Base-by-base conservation (phyloP, 768 basidiomycete genomes). In the Auriscalpium vulgare region DNA sequence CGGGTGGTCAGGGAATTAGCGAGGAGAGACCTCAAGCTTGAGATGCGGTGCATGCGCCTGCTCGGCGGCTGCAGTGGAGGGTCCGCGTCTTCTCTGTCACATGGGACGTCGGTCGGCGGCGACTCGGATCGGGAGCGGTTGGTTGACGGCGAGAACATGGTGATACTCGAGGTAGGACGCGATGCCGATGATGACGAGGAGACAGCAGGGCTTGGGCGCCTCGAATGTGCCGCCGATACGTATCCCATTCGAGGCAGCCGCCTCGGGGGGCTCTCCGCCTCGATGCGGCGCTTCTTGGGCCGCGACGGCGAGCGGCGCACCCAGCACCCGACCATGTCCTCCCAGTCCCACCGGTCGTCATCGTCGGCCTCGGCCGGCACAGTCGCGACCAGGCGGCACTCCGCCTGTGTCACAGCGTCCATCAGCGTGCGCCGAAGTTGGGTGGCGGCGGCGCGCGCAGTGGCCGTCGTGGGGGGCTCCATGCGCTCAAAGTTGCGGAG, bases 241-340 rank as follows among this genome's bases (percentile, higher is more conserved):
- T 51, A 10, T 17, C 36, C 35, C 9, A 10, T 19, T 17, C 35
- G 50, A 37, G 10, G 29, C 19, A 11, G 48, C 50, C 50, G 47
- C 21, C 35, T 23, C 34, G 14, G 10, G 48, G 23, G 48, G n/a
- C 8, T 16, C 48, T n/a, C 36, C 36, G 16, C 50, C 2, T 17
- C n/a, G 4, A 10, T 10, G 10, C 47, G 13, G n/a, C 50, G 21
- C 13, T 13, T 35, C 17, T 37, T 19, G 50, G 17, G n/a, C 35
- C 11, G 29, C 50, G 10, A 7, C 51, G 51, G 21, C 51, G 37
- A 29, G 8, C 23, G n/a, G 2, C 51, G 38, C 23, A 53, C 51
- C 51, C 51, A 53, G n/a, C 51, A 44, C 11, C 51, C 51, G n/a
- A 53, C 38, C 38, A 53, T 43, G 17, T 53, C 51, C 51, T 53